phyloP scores from a whole-genome alignment of 164 flowering plant genomes.

The Litsea cubeba region DNA sequence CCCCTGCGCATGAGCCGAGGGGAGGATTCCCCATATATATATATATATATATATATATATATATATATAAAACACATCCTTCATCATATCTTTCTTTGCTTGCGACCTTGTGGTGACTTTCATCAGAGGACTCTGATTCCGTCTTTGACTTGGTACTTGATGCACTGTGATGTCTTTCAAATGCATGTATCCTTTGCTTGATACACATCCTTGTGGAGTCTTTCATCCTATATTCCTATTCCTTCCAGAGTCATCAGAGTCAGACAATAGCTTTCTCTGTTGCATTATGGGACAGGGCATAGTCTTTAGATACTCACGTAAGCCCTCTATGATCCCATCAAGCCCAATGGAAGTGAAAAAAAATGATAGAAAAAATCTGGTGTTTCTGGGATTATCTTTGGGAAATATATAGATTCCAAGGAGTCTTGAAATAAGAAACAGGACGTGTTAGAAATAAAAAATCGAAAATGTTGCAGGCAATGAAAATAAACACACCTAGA shows the following conservation, averaged over 20 bases:
- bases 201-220: too few species aligned
- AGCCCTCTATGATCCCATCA: constrained; percentile 79
- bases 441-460: constrained; percentile 20
- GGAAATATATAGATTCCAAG: constrained; percentile 77
- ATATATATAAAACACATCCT: neutral
- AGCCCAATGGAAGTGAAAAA: constrained; percentile 94
- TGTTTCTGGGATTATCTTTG: constrained; percentile 83
- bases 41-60: too few species aligned
- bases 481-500: constrained; percentile 58
- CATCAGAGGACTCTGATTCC: constrained; percentile 28
- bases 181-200: too few species aligned
- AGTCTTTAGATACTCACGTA: constrained; percentile 82
- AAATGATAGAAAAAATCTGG: constrained; percentile 74
- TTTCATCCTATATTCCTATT: constrained; percentile 30
- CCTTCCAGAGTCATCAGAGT: constrained; percentile 41
- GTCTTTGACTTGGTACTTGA: constrained; percentile 32
- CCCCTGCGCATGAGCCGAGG: too few species aligned
- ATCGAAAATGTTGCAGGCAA: constrained; percentile 61
- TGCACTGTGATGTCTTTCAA: constrained; percentile 5
- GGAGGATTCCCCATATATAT: too few species aligned
- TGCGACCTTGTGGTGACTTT: constrained; percentile 29
- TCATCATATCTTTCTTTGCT: constrained; percentile 29
- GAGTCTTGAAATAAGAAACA: constrained; percentile 67
- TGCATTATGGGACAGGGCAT: constrained; percentile 94
- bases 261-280: constrained; percentile 53